These are phyloP conservation scores for Gracilariopsis chorda DNA, from an alignment of 23 red algal species.

Conservation along the genomic window DNA sequence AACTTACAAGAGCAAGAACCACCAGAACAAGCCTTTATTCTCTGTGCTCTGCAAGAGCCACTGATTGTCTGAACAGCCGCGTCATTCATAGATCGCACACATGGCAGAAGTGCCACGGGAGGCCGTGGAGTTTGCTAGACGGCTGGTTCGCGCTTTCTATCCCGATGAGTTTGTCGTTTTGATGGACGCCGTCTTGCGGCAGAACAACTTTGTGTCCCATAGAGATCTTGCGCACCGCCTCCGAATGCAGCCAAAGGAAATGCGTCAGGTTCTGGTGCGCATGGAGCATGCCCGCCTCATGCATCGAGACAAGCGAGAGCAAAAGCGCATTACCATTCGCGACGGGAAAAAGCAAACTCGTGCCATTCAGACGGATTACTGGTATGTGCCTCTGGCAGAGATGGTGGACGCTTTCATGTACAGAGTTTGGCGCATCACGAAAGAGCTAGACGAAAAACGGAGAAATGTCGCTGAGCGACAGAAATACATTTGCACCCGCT, in stretches of 20 bases:
- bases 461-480: conserved; percentile 2
- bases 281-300: conserved; percentile 57
- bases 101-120: conserved; percentile 58
- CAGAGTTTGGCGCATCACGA: background rate
- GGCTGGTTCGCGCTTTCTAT: conserved; percentile 60
- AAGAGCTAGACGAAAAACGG: conserved; percentile 36
- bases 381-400: conserved; percentile 53
- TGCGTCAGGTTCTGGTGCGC: conserved; percentile 51
- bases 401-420: conserved; percentile 55
- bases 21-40: too few relatives aligned
- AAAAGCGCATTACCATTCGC: conserved; percentile 41
- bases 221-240: conserved; percentile 37
- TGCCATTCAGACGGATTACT: conserved; percentile 39
- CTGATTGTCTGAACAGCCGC: too few relatives aligned
- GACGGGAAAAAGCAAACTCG: conserved; percentile 36
- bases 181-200: conserved; percentile 41
- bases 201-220: conserved; percentile 45
- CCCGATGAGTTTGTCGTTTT: conserved; percentile 46
- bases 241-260: conserved; percentile 43
- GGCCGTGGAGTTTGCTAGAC: conserved; percentile 61
- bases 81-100: too few relatives aligned
- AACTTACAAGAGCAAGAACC: too few relatives aligned
- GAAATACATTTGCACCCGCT: conserved; percentile 9
- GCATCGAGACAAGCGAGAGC: conserved; percentile 35
- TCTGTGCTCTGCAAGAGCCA: too few relatives aligned